These are phyloP conservation scores for Crassisporium funariophilum DNA, from an alignment of 768 basidiomycete species.

Conservation along the genomic window DNA sequence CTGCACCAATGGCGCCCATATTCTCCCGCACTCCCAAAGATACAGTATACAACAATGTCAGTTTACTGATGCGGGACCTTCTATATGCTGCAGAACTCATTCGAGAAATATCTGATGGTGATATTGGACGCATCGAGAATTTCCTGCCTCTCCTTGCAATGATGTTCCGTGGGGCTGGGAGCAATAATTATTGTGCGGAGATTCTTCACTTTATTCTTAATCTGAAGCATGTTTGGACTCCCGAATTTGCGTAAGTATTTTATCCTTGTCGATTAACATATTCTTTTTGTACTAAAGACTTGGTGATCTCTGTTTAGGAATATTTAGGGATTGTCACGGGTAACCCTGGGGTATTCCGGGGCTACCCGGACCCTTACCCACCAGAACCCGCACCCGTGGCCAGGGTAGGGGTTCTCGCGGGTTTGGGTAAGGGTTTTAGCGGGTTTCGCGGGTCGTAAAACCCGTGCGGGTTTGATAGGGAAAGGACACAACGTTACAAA, in stretches of 20 bases:
- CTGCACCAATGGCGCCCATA: no score
- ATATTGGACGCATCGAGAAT: neutral
- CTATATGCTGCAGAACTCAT: neutral
- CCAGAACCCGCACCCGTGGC: neutral
- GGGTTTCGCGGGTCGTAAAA: neutral
- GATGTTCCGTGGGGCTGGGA: neutral
- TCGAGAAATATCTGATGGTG: neutral
- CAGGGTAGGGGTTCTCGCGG: neutral
- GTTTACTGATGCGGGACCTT: neutral
- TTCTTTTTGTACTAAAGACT: no score
- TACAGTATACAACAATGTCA: neutral
- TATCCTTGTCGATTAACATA: no score
- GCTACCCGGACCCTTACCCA: constrained; percentile 4
- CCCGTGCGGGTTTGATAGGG: neutral
- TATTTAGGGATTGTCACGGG: neutral
- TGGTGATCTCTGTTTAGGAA: no score
- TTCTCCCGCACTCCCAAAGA: no score
- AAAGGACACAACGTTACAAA: neutral
- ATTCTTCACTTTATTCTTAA: neutral
- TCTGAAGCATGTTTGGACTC: neutral
- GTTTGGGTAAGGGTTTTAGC: neutral
- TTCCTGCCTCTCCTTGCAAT: neutral
- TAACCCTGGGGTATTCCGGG: constrained; percentile 6
- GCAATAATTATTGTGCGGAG: neutral
- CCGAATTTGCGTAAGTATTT: neutral